Conservation (phyloP, 805 yeast genomes). For the Nakazawaea ambrosiae region DNA sequence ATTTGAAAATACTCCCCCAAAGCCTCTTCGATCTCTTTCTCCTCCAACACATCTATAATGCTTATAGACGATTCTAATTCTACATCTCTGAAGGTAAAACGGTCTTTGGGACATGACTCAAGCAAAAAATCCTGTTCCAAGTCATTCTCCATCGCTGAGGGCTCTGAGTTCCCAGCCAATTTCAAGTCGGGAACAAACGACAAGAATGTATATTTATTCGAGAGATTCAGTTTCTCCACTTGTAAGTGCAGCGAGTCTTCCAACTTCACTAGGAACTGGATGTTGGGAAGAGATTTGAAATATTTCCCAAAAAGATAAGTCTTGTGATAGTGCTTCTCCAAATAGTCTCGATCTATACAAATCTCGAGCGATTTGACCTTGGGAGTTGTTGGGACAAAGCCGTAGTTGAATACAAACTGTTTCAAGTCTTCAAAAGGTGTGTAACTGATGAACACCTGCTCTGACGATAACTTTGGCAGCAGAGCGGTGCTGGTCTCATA, state of each 20-base stretch:
- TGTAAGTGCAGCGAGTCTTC: constrained; percentile 14
- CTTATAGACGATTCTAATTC: neutral
- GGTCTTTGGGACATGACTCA: neutral
- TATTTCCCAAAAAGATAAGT: constrained; percentile 23
- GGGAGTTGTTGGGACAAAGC: constrained; percentile 34
- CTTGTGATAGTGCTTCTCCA: constrained; percentile 8
- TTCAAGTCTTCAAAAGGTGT: constrained; percentile 34
- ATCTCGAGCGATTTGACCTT: constrained; percentile 24
- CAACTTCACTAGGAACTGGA: constrained; percentile 28
- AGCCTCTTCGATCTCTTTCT: neutral
- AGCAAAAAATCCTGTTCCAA: neutral
- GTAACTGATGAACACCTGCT: constrained; percentile 40
- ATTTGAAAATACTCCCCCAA: neutral
- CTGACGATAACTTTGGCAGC: neutral
- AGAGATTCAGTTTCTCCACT: constrained; percentile 21
- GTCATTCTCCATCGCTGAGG: neutral
- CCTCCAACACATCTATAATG: neutral
- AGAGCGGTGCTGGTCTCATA: constrained; percentile 15
- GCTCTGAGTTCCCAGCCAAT: constrained; percentile 13
- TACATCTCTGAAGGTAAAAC: neutral
- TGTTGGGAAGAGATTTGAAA: constrained; percentile 30
- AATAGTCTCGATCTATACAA: constrained; percentile 22
- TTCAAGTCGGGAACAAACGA: constrained; percentile 21
- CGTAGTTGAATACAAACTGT: constrained; percentile 34
- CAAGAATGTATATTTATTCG: constrained; percentile 26